Percentiles rank a stretch among this genome's conserved stretches.
These are phyloP conservation scores for Diplocarpon rosae DNA, from an alignment of 2,329 filamentous ascomycete genomes.

Conservation along the genomic window DNA sequence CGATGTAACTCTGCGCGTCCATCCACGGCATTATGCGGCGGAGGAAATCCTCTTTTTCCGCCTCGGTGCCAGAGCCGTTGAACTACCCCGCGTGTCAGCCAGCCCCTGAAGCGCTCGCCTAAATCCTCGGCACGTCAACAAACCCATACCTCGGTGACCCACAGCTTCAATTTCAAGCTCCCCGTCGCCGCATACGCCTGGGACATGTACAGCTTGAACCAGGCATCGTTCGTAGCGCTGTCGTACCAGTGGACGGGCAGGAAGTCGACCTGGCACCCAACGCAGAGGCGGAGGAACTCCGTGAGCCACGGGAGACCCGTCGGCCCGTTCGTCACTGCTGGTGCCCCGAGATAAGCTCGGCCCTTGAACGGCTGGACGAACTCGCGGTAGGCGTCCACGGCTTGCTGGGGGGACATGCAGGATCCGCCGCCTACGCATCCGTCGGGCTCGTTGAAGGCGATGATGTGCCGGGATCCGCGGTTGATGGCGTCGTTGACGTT, in stretches of 20 bases:
- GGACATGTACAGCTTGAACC: slow-evolving; percentile 33
- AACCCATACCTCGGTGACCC: slow-evolving; percentile 19
- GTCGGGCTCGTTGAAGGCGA: slow-evolving; percentile 40
- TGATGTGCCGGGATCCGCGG: slow-evolving; percentile 41
- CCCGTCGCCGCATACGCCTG: slow-evolving; percentile 21
- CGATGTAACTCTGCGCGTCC: slow-evolving; percentile 29
- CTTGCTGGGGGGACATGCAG: slow-evolving; percentile 32
- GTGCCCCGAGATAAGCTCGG: slow-evolving; percentile 32
- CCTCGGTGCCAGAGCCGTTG: slow-evolving; percentile 25
- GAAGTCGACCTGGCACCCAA: slow-evolving; percentile 33
- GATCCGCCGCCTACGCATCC: slow-evolving; percentile 3
- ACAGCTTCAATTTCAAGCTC: slow-evolving; percentile 4
- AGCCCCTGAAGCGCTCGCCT: not conserved
- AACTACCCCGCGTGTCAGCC: slow-evolving; percentile 14
- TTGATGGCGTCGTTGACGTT: slow-evolving; percentile 41
- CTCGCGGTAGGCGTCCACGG: slow-evolving; percentile 30
- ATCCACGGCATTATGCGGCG: slow-evolving; percentile 32
- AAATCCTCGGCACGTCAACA: slow-evolving; percentile 17
- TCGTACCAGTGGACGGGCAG: slow-evolving; percentile 32
- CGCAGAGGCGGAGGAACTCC: slow-evolving; percentile 31
- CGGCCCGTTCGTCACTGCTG: slow-evolving; percentile 31
- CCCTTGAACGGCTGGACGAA: slow-evolving; percentile 33
- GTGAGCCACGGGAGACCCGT: slow-evolving; percentile 32
- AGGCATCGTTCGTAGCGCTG: slow-evolving; percentile 22
- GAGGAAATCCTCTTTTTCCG: slow-evolving; percentile 30